Percentiles rank a stretch among this genome's conserved stretches.
phyloP scores from a whole-genome alignment of 2,329 filamentous ascomycete species.

The Davidsoniella virescens region DNA sequence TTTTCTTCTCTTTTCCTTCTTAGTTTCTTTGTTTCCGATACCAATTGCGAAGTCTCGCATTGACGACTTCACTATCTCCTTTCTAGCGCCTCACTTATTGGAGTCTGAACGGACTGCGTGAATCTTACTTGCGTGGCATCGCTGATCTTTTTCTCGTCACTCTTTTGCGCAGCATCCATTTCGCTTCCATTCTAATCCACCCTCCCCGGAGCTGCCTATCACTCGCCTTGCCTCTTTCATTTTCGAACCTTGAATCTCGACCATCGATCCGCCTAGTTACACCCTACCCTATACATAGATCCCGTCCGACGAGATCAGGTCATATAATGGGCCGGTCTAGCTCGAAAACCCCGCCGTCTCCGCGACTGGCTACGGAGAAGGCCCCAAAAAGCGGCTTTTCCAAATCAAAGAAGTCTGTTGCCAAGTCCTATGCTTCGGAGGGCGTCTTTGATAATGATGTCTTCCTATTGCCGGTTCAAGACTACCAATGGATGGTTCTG shows the following conservation, averaged over 20 bases:
- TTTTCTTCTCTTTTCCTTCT: neutral
- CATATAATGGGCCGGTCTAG: conserved; percentile 5
- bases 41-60: neutral
- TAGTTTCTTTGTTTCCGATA: neutral
- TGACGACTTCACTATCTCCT: neutral
- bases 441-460: conserved; percentile 83
- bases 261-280: neutral
- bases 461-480: conserved; percentile 65
- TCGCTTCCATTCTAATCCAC: neutral
- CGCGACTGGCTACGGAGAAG: neutral
- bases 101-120: neutral
- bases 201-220: neutral
- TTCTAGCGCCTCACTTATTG: neutral
- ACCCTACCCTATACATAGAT: neutral
- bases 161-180: neutral
- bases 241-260: neutral
- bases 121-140: neutral
- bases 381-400: neutral
- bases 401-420: conserved; percentile 6
- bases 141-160: neutral
- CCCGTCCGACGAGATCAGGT: neutral
- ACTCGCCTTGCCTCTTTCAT: neutral
- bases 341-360: neutral
- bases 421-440: conserved; percentile 52
- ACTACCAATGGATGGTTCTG: conserved; percentile 61